Evolutionary conservation across 106 monocot species (phyloP), one percentile per base, ranked within the genome.

Genomic region (Platanthera guangdongensis): DNA sequence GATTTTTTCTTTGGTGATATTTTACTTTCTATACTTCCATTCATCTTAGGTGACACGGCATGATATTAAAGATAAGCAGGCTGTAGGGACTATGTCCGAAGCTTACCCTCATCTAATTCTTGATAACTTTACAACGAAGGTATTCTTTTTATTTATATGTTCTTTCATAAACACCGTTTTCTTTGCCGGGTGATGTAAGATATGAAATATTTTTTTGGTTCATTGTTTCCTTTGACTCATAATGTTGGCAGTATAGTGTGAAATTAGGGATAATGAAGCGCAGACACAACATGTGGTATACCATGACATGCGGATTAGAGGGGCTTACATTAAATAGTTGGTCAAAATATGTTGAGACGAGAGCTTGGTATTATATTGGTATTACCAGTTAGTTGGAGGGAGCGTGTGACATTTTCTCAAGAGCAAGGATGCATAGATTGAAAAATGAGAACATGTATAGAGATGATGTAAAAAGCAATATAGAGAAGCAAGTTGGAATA

Each of bases 1-100:
- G 16, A 60, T 50, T 39, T 25, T 63, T 12, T 47, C 11, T 78
- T 4, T 5, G 8, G 11, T 18, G 9, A 51, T 22, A 64, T 13
- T n/a, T 30, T 63, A 6, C 19, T 64, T 48, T 74, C 1, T 63
- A 39, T 52, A 39, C 16, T 51, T 14, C 8, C 52, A 13, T 81
- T 52, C 19, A 78, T 60, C 80, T 7, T 68, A 99, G 99, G 90
- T 92, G 52, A 94, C 94, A 51, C 86, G 99, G 50, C 99, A 99
- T 80, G 94, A 92, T 74, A 94, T 94, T 52, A 92, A 99, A 75
- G 99, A 99, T 70, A 94, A 92, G 74, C 94, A 99, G 69, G 81
- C 87, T 14, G 76, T 99, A 47, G 94, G 99, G 74, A 99, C 88
- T 53, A 94, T 99, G 85, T 90, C 99, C 45, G 92, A 99, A 80